phyloP scores from a whole-genome alignment of 2,329 filamentous ascomycete genomes.

The Sporothrix inflata region DNA sequence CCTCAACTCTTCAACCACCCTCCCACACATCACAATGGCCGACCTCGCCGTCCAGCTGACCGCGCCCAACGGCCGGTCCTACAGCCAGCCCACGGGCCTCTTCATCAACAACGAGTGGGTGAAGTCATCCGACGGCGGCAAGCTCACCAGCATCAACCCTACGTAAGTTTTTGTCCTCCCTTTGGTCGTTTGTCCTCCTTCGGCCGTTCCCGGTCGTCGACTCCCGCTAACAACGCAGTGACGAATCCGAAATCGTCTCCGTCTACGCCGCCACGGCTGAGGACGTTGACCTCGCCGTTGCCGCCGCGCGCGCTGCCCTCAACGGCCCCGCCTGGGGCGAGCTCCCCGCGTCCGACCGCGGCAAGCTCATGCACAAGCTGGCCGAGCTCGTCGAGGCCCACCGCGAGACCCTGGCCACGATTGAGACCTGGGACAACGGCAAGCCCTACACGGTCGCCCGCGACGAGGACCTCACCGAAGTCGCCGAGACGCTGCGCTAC shows the following conservation, averaged over 20 bases:
- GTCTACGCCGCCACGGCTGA: constrained; percentile 29
- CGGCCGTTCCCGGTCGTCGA: not conserved
- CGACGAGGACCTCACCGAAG: constrained; percentile 28
- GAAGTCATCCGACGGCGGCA: constrained; percentile 65
- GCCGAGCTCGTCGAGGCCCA: constrained; percentile 48
- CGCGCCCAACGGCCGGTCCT: constrained; percentile 75
- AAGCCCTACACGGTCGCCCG: constrained; percentile 53
- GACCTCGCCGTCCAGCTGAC: constrained; percentile 59
- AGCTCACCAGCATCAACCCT: constrained; percentile 69
- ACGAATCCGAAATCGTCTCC: constrained; percentile 30
- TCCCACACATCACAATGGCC: constrained; percentile 26
- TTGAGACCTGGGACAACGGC: constrained; percentile 82
- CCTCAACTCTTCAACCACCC: not conserved
- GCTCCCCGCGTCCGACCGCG: constrained; percentile 38
- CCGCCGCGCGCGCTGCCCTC: constrained; percentile 33
- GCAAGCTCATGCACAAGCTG: constrained; percentile 49
- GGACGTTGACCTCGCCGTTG: constrained; percentile 33
- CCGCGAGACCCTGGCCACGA: constrained; percentile 45
- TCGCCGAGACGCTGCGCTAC: constrained; percentile 61
- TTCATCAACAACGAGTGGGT: constrained; percentile 86
- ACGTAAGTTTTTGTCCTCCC: constrained; percentile 50
- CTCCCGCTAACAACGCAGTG: constrained; percentile 13
- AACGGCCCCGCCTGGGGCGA: constrained; percentile 28
- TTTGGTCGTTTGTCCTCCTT: not conserved
- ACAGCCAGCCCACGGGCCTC: constrained; percentile 71